phyloP scores from a whole-genome alignment of 768 basidiomycete genomes.

The Mycena polygramma region DNA sequence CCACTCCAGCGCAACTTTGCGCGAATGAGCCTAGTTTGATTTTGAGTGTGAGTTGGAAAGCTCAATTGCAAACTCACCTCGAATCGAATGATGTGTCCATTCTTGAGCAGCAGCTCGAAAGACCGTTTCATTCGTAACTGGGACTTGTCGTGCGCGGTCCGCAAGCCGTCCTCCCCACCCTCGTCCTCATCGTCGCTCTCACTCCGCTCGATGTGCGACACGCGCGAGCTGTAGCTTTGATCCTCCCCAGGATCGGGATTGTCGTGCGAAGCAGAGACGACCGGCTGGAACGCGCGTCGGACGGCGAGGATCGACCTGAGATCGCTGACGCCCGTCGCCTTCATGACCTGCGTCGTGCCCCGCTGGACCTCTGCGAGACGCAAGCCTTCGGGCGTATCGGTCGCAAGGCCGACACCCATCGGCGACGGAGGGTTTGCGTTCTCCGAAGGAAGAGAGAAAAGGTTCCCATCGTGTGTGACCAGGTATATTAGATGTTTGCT shows the following conservation, averaged over 20 bases:
- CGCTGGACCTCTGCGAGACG: slow-evolving; percentile 69
- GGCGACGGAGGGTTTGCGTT: slow-evolving; percentile 79
- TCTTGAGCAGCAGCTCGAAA: slow-evolving; percentile 82
- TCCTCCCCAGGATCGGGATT: slow-evolving; percentile 48
- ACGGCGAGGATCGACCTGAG: slow-evolving; percentile 77
- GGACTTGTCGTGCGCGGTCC: slow-evolving; percentile 56
- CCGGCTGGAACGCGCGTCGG: slow-evolving; percentile 69
- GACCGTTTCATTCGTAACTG: slow-evolving; percentile 70
- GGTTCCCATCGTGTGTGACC: slow-evolving; percentile 75
- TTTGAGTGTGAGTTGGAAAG: slow-evolving; percentile 4
- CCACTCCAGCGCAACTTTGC: slow-evolving; percentile 85
- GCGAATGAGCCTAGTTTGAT: slow-evolving; percentile 68
- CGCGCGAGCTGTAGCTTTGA: slow-evolving; percentile 48
- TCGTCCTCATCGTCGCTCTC: slow-evolving; percentile 72
- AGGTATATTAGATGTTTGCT: slow-evolving; percentile 75
- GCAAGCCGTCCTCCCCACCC: slow-evolving; percentile 72
- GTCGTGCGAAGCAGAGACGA: slow-evolving; percentile 53
- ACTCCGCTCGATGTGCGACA: slow-evolving; percentile 52
- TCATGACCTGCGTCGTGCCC: slow-evolving; percentile 72
- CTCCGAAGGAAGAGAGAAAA: slow-evolving; percentile 70
- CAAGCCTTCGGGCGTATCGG: slow-evolving; percentile 52
- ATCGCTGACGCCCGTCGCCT: slow-evolving; percentile 79
- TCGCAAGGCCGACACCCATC: slow-evolving; percentile 60
- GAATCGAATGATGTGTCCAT: slow-evolving; percentile 78
- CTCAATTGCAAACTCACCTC: slow-evolving; percentile 68